These are phyloP conservation scores for Agaricus subrufescens DNA, from an alignment of 768 basidiomycete genomes.

Conservation along the genomic window DNA sequence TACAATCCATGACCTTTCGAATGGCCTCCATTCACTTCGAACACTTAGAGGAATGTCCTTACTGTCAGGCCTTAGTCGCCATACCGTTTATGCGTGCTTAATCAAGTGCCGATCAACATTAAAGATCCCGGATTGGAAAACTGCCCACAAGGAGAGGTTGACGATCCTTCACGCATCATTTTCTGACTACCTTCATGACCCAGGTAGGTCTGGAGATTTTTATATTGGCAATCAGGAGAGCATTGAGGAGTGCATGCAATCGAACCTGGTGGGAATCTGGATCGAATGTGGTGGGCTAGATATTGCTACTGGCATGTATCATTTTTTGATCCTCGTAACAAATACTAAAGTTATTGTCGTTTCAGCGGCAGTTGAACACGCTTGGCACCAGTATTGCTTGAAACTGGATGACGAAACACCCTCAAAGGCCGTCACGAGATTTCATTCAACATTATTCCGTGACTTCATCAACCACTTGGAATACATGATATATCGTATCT, in stretches of 20 bases:
- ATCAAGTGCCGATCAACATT: not conserved
- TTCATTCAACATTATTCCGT: too few species aligned
- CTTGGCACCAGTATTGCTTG: too few species aligned
- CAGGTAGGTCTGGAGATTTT: not conserved
- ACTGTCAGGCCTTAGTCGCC: not conserved
- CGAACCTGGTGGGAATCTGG: not conserved
- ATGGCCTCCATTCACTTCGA: not conserved
- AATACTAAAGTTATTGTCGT: too few species aligned
- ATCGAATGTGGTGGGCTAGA: too few species aligned
- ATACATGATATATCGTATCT: too few species aligned
- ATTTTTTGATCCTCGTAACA: too few species aligned
- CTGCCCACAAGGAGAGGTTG: not conserved
- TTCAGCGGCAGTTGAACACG: too few species aligned
- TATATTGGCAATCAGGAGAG: conserved; percentile 8
- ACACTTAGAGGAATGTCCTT: not conserved
- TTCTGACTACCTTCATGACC: conserved; percentile 4
- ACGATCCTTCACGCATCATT: conserved; percentile 31
- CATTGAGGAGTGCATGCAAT: not conserved
- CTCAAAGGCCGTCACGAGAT: too few species aligned
- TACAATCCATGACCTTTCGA: not conserved
- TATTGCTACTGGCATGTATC: too few species aligned
- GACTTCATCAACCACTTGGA: too few species aligned
- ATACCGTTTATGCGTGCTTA: not conserved
- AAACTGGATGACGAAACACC: too few species aligned
- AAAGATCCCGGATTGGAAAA: not conserved